Base-by-base conservation (phyloP, 108 stramenopile species). In the Pseudonitzschia pungens region DNA sequence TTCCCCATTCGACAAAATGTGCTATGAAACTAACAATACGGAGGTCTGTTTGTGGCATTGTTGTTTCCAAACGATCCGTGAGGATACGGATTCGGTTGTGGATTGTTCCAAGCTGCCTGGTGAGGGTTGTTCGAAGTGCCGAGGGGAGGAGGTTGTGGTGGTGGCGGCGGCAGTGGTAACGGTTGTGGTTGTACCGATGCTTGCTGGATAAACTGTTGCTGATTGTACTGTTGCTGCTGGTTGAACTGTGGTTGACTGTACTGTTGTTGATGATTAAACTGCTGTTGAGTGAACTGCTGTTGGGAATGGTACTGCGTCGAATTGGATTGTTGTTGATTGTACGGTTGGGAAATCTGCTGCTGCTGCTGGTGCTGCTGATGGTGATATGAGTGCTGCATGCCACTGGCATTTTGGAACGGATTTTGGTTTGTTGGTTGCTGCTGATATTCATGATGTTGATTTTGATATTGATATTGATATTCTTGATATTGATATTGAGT, bases 141-240 rank as follows among this genome's bases (percentile, higher is more conserved):
- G 15, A 24, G 15, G 53, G 24, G 16, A 58, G 29, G 29, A 10
- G 57, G 57, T 40, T 24, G 60, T 20, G 60, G 33, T 7, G 60
- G 60, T 3, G 60, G 32, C 8, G 60, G 60, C 15, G 26, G 8
- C 57, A 27, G 55, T 56, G 55, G 55, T 20, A 20, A 20, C 26
- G 20, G 55, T 22, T 20, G 10, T 56, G 57, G 22, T 31, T 22
- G 57, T 31, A 31, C 20, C 22, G 32, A 33, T 40, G 14, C 26
- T 0, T 9, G 60, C 32, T 10, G 60, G 1, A 1, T 26, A 14
- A 62, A n/a, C 32, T 4, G 60, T 40, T 62, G 60, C 9, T 14
- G 60, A 0, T 62, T 26, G 59, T 60, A 29, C 8, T 62, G 60
- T 40, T 62, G 32, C 4, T 33, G 60, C 32, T 62, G 57, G 27